These are phyloP conservation scores for Colletotrichum ledebouriae DNA, from an alignment of 2,329 filamentous ascomycete species.

Conservation along the genomic window DNA sequence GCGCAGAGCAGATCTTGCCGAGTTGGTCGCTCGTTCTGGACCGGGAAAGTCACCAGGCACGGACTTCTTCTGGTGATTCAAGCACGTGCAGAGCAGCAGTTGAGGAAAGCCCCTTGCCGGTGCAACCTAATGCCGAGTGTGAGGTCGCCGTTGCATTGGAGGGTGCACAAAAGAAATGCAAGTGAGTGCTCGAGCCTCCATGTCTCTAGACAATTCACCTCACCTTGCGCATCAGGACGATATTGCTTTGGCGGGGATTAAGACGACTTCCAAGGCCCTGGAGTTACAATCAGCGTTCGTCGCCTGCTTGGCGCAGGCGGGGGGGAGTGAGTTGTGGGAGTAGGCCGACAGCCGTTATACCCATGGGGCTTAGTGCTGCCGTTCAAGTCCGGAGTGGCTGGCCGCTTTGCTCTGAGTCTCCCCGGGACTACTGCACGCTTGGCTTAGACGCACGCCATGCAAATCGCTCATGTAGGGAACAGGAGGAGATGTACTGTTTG, in stretches of 20 bases:
- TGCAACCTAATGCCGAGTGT: conserved; percentile 28
- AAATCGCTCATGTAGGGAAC: conserved; percentile 13
- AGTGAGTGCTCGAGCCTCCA: conserved; percentile 14
- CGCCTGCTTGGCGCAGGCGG: background rate
- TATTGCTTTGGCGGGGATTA: background rate
- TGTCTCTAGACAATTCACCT: background rate
- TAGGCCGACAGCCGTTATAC: no score
- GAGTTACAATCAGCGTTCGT: conserved; percentile 5
- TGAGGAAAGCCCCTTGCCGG: conserved; percentile 15
- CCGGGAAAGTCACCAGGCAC: conserved; percentile 31
- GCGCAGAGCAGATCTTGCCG: conserved; percentile 35
- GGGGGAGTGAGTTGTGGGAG: no score
- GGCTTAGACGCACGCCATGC: conserved; percentile 18
- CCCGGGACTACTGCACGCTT: conserved; percentile 3
- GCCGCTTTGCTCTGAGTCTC: background rate
- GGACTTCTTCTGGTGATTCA: conserved; percentile 17
- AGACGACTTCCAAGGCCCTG: background rate
- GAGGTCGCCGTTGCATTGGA: conserved; percentile 28
- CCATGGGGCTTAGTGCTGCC: conserved; percentile 6
- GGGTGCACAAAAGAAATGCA: conserved; percentile 5
- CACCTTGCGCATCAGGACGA: conserved; percentile 3
- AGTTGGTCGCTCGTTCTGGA: conserved; percentile 24
- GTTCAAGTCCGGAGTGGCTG: background rate
- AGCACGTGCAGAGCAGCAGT: conserved; percentile 31
- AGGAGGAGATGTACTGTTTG: conserved; percentile 3